These are phyloP conservation scores for Suillus discolor DNA, from an alignment of 768 basidiomycete species.

Conservation along the genomic window DNA sequence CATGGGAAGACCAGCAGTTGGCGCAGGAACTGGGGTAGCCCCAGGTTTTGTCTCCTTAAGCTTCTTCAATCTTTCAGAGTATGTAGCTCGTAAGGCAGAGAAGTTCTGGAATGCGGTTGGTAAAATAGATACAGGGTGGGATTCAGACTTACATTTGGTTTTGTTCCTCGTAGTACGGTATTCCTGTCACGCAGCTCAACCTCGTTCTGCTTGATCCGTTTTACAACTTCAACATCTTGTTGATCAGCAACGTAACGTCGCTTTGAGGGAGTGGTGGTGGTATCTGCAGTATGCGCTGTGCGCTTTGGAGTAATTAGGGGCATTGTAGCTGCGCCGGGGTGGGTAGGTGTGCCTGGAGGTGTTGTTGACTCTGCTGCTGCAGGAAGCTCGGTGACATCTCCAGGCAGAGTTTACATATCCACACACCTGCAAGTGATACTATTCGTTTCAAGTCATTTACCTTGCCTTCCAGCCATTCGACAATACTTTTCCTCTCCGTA, in stretches of 20 bases:
- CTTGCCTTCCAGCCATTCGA: constrained; percentile 82
- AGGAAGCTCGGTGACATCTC: not conserved
- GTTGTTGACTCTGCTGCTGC: constrained; percentile 53
- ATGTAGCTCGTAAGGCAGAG: constrained; percentile 61
- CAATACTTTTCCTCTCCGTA: constrained; percentile 82
- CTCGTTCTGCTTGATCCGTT: constrained; percentile 73
- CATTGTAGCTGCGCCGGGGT: constrained; percentile 16
- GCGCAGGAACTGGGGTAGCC: constrained; percentile 40
- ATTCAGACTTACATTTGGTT: constrained; percentile 68
- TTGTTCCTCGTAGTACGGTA: constrained; percentile 79
- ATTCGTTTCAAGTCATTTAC: constrained; percentile 29
- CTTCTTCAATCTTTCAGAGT: constrained; percentile 78
- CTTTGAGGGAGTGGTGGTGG: constrained; percentile 57
- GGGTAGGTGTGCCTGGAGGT: constrained; percentile 58
- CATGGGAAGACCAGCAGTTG: constrained; percentile 40
- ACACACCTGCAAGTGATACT: constrained; percentile 25
- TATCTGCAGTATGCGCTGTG: constrained; percentile 26
- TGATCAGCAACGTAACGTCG: constrained; percentile 78
- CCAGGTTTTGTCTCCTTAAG: constrained; percentile 66
- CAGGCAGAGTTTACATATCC: not conserved
- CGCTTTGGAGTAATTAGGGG: constrained; percentile 28
- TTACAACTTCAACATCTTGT: constrained; percentile 82
- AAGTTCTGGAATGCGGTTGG: constrained; percentile 66
- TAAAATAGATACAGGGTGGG: not conserved
- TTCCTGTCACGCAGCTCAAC: constrained; percentile 84